These are phyloP conservation scores for Kodamaea jinghongensis DNA, from an alignment of 805 yeast species.

Conservation along the genomic window DNA sequence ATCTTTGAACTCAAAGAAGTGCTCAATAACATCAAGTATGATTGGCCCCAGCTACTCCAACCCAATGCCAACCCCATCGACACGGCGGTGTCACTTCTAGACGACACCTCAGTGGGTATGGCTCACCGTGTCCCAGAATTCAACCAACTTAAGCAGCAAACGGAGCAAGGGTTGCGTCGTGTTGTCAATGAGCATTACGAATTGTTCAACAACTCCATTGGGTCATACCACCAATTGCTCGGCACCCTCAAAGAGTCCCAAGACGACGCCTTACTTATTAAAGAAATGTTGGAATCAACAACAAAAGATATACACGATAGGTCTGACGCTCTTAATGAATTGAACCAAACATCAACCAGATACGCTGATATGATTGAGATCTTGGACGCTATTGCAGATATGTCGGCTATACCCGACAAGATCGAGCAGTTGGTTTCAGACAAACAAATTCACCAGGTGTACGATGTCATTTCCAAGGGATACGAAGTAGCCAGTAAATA, in stretches of 20 bases:
- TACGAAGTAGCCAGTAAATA: slow-evolving; percentile 46
- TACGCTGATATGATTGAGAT: slow-evolving; percentile 70
- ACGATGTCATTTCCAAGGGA: slow-evolving; percentile 47
- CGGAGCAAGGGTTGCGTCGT: slow-evolving; percentile 55
- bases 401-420: slow-evolving; percentile 56
- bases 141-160: slow-evolving; percentile 51
- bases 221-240: slow-evolving; percentile 74
- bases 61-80: slow-evolving; percentile 76
- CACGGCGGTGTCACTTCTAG: slow-evolving; percentile 76
- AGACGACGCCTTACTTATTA: slow-evolving; percentile 47
- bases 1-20: slow-evolving; percentile 35
- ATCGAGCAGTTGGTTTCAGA: slow-evolving; percentile 69
- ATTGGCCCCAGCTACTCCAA: slow-evolving; percentile 42
- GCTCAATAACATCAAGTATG: slow-evolving; percentile 36
- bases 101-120: slow-evolving; percentile 86
- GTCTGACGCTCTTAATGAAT: slow-evolving; percentile 56
- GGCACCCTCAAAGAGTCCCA: slow-evolving; percentile 66
- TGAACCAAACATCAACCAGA: slow-evolving; percentile 59
- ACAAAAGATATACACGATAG: slow-evolving; percentile 50
- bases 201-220: slow-evolving; percentile 80
- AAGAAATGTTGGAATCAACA: slow-evolving; percentile 47
- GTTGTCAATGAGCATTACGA: slow-evolving; percentile 83
- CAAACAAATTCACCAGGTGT: slow-evolving; percentile 66
- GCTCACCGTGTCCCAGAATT: slow-evolving; percentile 74
- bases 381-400: slow-evolving; percentile 60